Evolutionary conservation across 345 rosid genomes (phyloP).

Genomic region (Alliaria petiolata): DNA sequence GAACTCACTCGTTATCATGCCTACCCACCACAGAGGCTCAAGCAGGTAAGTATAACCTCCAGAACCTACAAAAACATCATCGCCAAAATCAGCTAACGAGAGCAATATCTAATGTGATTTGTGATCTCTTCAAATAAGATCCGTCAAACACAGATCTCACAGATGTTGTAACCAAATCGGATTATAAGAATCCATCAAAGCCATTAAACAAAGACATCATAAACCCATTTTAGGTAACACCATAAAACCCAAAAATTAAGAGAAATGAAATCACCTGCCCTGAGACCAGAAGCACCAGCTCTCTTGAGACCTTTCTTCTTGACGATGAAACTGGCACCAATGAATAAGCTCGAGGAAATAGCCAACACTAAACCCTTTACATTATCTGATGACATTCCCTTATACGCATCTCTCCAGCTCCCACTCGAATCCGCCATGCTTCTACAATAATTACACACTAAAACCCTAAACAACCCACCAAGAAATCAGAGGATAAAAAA

Average conservation of each 20-base stretch:
- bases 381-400: conserved; percentile 72
- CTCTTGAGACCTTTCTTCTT: conserved; percentile 79
- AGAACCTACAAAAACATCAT: conserved; percentile 42
- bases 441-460: background rate
- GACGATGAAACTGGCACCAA: conserved; percentile 79
- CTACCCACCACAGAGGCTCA: conserved; percentile 94
- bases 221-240: background rate
- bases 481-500: background rate
- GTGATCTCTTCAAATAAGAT: too few species aligned
- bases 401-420: conserved; percentile 46
- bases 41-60: conserved; percentile 88
- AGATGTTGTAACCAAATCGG: background rate
- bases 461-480: conserved; percentile 8
- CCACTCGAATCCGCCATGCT: conserved; percentile 19
- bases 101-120: background rate
- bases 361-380: conserved; percentile 74
- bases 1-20: conserved; percentile 92
- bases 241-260: background rate
- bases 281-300: conserved; percentile 63
- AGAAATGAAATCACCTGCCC: conserved; percentile 49
- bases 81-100: background rate
- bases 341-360: conserved; percentile 67
- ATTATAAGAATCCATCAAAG: background rate
- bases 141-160: background rate
- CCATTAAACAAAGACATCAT: background rate